Base-by-base conservation (phyloP, 140 eudicot species). In the Stevia rebaudiana region DNA sequence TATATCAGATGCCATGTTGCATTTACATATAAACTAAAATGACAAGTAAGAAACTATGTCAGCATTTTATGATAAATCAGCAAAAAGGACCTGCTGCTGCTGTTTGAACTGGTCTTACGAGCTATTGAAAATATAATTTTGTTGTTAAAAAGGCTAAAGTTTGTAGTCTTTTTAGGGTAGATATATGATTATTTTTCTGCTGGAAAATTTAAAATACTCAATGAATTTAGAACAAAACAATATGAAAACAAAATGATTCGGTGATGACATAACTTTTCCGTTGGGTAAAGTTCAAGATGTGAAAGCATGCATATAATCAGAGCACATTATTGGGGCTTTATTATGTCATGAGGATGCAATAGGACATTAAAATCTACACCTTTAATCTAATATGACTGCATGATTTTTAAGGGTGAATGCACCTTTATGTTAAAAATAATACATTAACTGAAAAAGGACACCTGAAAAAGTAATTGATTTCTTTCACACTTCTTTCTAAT, bases 401-500 rank as follows among this genome's bases (percentile, higher is more conserved):
- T 43, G 24, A 19, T 72, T 55, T 8, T 61, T 61, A 16, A 44
- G 56, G 21, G 15, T 68, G 51, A 48, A 53, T 51, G 18, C 39
- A 58, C 70, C 39, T 50, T 22, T 55, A 53, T 57, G 15, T 57
- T 23, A 37, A 47, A 61, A 61, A 16, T 36, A 10, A 47, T 50
- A 15, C 56, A 51, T 42, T 64, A 31, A 40, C 41, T 6, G 18
- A 16, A 56, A 44, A 30, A 39, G 8, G 39, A 13, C 42, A 31
- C 24, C 21, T 63, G 13, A 19, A 13, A 30, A 9, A 48, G 21
- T 67, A 37, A 8, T 24, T 24, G 63, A 64, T 64, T 18, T 66
- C 37, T 57, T 37, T 35, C 28, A 57, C 33, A 21, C 18, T 6
- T 73, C 21, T 58, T 6, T 73, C 21, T 58, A 48, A 61, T 76